Conservation (phyloP, 495 filamentous ascomycete genomes). For the Tuber indicum region DNA sequence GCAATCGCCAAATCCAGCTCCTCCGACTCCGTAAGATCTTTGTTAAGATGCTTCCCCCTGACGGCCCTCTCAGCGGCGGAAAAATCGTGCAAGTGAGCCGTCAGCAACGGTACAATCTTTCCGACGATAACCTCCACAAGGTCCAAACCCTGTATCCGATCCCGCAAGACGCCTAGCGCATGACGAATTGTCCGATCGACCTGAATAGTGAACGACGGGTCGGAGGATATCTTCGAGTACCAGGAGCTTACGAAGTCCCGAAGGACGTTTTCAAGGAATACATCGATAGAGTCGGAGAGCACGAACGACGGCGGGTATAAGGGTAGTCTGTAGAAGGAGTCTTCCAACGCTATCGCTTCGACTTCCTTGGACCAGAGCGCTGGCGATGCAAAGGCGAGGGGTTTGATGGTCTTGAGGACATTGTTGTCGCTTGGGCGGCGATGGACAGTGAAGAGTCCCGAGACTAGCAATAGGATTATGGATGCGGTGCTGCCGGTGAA, state of each 20-base stretch:
- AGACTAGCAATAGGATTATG: slow-evolving; percentile 19
- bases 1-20: slow-evolving; percentile 93
- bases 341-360: slow-evolving; percentile 25
- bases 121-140: slow-evolving; percentile 72
- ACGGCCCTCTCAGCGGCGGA: slow-evolving; percentile 83
- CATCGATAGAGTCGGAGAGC: slow-evolving; percentile 74
- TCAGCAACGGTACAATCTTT: slow-evolving; percentile 78
- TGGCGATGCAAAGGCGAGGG: slow-evolving; percentile 32
- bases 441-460: slow-evolving; percentile 29
- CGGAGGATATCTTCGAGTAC: slow-evolving; percentile 80
- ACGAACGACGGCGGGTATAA: slow-evolving; percentile 72
- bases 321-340: slow-evolving; percentile 50
- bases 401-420: slow-evolving; percentile 27
- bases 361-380: slow-evolving; percentile 31
- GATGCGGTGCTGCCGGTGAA: slow-evolving; percentile 26
- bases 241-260: slow-evolving; percentile 83
- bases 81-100: slow-evolving; percentile 84
- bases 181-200: slow-evolving; percentile 71
- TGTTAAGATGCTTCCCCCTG: slow-evolving; percentile 75
- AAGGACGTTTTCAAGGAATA: slow-evolving; percentile 66
- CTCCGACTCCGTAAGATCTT: slow-evolving; percentile 89
- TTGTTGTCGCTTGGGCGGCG: slow-evolving; percentile 10
- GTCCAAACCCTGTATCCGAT: slow-evolving; percentile 65
- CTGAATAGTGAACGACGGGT: slow-evolving; percentile 71
- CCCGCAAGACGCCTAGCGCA: slow-evolving; percentile 63